phyloP scores from a whole-genome alignment of 306 rosid species.

The Quercus glauca region DNA sequence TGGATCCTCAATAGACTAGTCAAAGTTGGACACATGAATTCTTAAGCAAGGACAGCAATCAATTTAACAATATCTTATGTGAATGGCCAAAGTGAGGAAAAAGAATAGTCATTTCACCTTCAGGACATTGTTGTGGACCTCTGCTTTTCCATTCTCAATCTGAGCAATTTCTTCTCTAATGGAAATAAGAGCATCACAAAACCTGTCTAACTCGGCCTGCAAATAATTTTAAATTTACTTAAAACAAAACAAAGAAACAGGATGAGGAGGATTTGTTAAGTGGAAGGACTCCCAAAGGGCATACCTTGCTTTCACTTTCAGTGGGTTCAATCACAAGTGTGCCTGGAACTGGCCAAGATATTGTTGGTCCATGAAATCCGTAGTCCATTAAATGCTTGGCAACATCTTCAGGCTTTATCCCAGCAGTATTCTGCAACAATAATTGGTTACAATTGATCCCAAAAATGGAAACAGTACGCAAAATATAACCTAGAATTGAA shows the following conservation, averaged over 20 bases:
- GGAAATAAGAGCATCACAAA: constrained; percentile 83
- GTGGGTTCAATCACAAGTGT: constrained; percentile 99
- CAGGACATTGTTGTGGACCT: constrained; percentile 77
- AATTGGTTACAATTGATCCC: constrained; percentile 23
- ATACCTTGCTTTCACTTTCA: constrained; percentile 99
- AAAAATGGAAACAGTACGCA: constrained; percentile 2
- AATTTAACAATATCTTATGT: not conserved
- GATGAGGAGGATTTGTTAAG: not conserved
- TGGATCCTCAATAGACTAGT: too few species aligned
- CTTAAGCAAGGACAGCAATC: not conserved
- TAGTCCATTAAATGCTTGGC: constrained; percentile 99
- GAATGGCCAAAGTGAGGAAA: not conserved
- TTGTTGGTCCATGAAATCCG: constrained; percentile 95
- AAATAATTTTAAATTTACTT: constrained; percentile 14
- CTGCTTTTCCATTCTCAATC: constrained; percentile 93
- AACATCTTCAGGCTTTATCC: constrained; percentile 89
- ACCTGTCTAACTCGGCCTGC: constrained; percentile 98
- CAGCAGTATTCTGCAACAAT: constrained; percentile 69
- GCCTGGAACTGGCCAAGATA: constrained; percentile 99
- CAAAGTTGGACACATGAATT: too few species aligned
- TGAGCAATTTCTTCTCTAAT: constrained; percentile 80
- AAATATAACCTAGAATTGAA: constrained; percentile 11
- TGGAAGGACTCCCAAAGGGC: not conserved
- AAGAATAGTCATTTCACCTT: constrained; percentile 48
- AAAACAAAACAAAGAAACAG: constrained; percentile 9